Evolutionary conservation across 257 asterid species (phyloP).

Genomic region (Plectranthus barbatus): DNA sequence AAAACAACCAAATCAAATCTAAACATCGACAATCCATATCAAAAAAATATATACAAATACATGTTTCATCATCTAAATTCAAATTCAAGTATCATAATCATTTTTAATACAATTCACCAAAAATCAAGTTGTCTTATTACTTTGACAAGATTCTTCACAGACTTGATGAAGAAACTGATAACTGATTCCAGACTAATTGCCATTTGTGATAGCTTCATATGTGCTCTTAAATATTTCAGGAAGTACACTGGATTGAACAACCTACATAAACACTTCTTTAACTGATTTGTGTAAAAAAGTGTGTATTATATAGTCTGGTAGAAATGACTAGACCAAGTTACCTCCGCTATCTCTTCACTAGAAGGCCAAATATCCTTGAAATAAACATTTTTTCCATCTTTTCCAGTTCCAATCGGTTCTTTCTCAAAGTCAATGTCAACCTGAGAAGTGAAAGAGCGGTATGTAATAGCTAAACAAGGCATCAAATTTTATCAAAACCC

Average conservation of each 20-base stretch:
- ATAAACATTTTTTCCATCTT: slow-evolving; percentile 66
- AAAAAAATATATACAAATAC: too few species aligned
- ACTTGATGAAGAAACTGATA: slow-evolving; percentile 62
- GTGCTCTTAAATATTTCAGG: slow-evolving; percentile 95
- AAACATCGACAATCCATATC: too few species aligned
- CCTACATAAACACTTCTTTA: slow-evolving; percentile 29
- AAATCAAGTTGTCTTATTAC: too few species aligned
- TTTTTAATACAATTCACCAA: too few species aligned
- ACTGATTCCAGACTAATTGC: slow-evolving; percentile 73
- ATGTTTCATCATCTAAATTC: too few species aligned
- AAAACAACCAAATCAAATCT: too few species aligned
- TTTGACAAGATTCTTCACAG: too few species aligned
- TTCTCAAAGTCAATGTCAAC: slow-evolving; percentile 85
- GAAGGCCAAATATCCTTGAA: slow-evolving; percentile 86
- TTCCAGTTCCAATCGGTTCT: slow-evolving; percentile 85
- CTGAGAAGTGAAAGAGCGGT: slow-evolving; percentile 22
- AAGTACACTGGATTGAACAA: slow-evolving; percentile 84
- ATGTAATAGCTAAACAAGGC: background rate
- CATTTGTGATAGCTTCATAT: slow-evolving; percentile 76
- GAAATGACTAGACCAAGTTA: slow-evolving; percentile 8
- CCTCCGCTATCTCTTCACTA: slow-evolving; percentile 82
- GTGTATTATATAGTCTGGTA: background rate
- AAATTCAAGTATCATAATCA: too few species aligned
- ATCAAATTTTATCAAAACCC: background rate
- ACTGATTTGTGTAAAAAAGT: background rate